Conservation (phyloP, 192 early-diverging fungal genomes). For the Neocallimastix lanati region DNA sequence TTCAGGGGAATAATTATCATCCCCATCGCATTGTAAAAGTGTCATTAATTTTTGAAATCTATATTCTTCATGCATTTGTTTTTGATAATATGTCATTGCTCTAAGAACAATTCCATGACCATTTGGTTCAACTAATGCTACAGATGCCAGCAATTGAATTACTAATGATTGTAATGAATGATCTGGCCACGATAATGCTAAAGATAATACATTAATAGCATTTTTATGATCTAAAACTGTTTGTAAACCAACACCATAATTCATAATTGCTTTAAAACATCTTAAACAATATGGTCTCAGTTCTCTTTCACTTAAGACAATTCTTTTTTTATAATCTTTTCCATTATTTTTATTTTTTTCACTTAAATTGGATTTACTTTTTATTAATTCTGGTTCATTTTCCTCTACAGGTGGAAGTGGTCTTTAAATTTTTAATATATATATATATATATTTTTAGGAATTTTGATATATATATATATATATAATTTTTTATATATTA, state of each 20-base stretch:
- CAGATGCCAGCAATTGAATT: background rate
- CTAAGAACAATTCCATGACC: background rate
- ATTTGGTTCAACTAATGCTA: background rate
- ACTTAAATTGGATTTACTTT: too few relatives aligned
- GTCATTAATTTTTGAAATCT: background rate
- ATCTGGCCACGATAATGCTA: background rate
- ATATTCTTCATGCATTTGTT: background rate
- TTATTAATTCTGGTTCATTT: too few relatives aligned
- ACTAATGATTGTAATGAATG: background rate
- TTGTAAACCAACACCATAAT: background rate
- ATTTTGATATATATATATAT: too few relatives aligned
- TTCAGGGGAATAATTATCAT: background rate
- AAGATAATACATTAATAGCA: background rate
- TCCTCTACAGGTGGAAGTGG: too few relatives aligned
- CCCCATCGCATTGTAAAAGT: background rate
- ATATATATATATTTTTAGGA: too few relatives aligned
- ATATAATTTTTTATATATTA: too few relatives aligned
- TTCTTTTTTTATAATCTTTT: too few relatives aligned
- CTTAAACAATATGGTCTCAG: background rate
- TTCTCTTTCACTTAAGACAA: background rate
- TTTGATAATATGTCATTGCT: background rate
- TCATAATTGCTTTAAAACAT: background rate
- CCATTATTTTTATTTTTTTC: too few relatives aligned
- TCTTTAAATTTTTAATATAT: too few relatives aligned
- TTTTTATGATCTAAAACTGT: background rate